Percentiles rank a stretch among this genome's conserved stretches.
Evolutionary conservation across 2,329 filamentous ascomycete species (phyloP).

Genomic region (Colletotrichum sp.): DNA sequence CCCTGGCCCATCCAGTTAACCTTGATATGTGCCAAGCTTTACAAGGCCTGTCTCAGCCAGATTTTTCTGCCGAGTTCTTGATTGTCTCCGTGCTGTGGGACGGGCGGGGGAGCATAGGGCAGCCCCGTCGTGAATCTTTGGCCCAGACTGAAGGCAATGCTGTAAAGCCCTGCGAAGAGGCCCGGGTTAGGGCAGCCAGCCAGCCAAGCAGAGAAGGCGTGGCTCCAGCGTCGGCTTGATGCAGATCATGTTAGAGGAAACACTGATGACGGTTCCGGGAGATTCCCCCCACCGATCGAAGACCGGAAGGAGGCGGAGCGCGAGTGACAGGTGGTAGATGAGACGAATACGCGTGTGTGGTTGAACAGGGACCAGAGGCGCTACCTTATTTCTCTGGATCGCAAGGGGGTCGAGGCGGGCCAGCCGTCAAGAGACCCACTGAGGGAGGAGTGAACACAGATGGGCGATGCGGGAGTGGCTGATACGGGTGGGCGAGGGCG

Average conservation of each 20-base stretch:
- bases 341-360: slow-evolving; percentile 25
- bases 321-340: slow-evolving; percentile 25
- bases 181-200: neutral
- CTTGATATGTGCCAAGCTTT: slow-evolving; percentile 17
- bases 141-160: neutral
- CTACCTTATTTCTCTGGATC: slow-evolving; percentile 18
- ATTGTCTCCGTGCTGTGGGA: neutral
- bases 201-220: neutral
- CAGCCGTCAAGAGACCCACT: neutral
- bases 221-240: slow-evolving; percentile 15
- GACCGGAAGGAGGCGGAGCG: slow-evolving; percentile 29
- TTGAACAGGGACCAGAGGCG: slow-evolving; percentile 5
- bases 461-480: neutral
- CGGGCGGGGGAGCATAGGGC: neutral
- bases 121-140: neutral
- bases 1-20: neutral
- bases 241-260: slow-evolving; percentile 27
- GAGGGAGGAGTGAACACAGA: neutral
- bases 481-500: neutral
- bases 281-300: slow-evolving; percentile 25
- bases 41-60: slow-evolving; percentile 10
- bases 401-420: slow-evolving; percentile 1
- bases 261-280: slow-evolving; percentile 19
- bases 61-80: slow-evolving; percentile 12
- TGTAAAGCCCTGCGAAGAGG: neutral